phyloP scores from a whole-genome alignment of 1,284 basidiomycete species.

The Leccinum pachyderme region DNA sequence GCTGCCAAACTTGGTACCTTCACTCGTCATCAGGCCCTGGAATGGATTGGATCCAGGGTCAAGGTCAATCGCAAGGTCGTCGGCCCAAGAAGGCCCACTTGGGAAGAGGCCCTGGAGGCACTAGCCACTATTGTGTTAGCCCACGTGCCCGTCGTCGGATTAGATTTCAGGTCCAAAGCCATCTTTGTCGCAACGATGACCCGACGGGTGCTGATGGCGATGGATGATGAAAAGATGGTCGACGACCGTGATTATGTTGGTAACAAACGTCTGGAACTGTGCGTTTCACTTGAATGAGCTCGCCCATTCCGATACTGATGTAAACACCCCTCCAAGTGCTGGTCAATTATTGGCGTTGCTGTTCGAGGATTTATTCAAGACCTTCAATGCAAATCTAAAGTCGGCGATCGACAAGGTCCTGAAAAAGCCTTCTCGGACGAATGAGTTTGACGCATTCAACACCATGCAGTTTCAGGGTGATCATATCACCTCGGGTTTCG shows the following conservation, averaged over 20 bases:
- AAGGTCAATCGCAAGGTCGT: slow-evolving; percentile 83
- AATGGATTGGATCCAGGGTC: slow-evolving; percentile 92
- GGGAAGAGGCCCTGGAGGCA: slow-evolving; percentile 95
- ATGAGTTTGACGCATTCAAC: slow-evolving; percentile 94
- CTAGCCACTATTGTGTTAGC: slow-evolving; percentile 96
- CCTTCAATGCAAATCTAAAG: slow-evolving; percentile 97
- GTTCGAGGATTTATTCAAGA: slow-evolving; percentile 99
- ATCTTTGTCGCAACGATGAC: slow-evolving; percentile 99
- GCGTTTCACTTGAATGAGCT: slow-evolving; percentile 33
- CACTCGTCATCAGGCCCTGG: slow-evolving; percentile 91
- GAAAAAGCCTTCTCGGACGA: slow-evolving; percentile 94
- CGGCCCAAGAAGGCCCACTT: slow-evolving; percentile 80
- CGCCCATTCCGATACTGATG: slow-evolving; percentile 13
- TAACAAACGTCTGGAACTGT: slow-evolving; percentile 98
- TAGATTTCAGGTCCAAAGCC: slow-evolving; percentile 94
- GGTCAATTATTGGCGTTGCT: slow-evolving; percentile 94
- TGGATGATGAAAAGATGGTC: slow-evolving; percentile 95
- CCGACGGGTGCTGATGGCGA: slow-evolving; percentile 91
- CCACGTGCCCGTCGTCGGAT: slow-evolving; percentile 89
- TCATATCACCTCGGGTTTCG: slow-evolving; percentile 94
- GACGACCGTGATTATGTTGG: slow-evolving; percentile 99
- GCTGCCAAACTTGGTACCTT: slow-evolving; percentile 88
- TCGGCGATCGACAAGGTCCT: slow-evolving; percentile 96
- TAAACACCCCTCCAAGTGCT: slow-evolving; percentile 61
- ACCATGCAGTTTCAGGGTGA: slow-evolving; percentile 93